These are phyloP conservation scores for Escallonia rubra DNA, from an alignment of 129 eudicot genomes.

Conservation along the genomic window DNA sequence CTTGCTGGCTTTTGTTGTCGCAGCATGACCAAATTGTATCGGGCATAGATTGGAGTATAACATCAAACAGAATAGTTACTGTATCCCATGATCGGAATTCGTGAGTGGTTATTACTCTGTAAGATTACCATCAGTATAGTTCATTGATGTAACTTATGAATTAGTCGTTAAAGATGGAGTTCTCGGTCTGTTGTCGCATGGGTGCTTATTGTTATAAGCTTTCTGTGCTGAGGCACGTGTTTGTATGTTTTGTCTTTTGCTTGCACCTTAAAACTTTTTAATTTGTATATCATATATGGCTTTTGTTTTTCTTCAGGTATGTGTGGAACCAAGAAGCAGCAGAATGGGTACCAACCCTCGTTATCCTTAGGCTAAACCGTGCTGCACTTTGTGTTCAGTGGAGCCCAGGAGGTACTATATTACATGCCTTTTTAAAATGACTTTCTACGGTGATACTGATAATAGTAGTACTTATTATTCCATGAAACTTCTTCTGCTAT, in stretches of 20 bases:
- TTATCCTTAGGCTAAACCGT: constrained; percentile 87
- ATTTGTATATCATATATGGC: not conserved
- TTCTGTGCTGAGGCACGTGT: constrained; percentile 4
- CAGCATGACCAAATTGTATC: constrained; percentile 98
- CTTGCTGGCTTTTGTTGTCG: constrained; percentile 15
- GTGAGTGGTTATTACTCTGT: constrained; percentile 47
- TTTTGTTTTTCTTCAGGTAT: constrained; percentile 41
- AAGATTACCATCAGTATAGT: too few relatives aligned
- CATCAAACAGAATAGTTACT: constrained; percentile 84
- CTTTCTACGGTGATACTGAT: not conserved
- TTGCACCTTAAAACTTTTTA: constrained; percentile 7
- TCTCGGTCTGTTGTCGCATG: not conserved
- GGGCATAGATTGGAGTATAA: constrained; percentile 88
- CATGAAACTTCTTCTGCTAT: not conserved
- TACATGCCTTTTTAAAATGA: not conserved
- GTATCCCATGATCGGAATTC: constrained; percentile 99
- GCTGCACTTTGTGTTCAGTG: constrained; percentile 99
- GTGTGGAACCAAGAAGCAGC: constrained; percentile 92
- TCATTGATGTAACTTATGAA: too few relatives aligned
- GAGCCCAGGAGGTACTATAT: constrained; percentile 85
- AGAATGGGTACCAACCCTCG: constrained; percentile 96
- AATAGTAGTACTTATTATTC: not conserved
- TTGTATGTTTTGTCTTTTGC: not conserved
- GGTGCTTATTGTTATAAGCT: not conserved
- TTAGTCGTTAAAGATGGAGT: not conserved